These are phyloP conservation scores for Flaveria bidentis DNA, from an alignment of 129 eudicot genomes.

Conservation along the genomic window DNA sequence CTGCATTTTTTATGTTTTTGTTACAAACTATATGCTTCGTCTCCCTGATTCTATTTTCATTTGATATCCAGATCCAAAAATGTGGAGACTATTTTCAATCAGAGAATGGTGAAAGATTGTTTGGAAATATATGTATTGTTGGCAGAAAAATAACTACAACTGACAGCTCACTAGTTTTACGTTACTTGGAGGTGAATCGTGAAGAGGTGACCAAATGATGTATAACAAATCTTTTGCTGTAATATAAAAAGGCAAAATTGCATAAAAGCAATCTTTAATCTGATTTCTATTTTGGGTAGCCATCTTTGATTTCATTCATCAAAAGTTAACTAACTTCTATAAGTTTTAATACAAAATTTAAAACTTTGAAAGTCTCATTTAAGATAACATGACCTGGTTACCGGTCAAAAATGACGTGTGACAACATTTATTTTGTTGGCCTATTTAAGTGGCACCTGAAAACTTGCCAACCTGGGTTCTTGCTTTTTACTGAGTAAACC, in stretches of 20 bases:
- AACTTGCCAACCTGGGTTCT: background rate
- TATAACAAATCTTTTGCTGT: slow-evolving; percentile 6
- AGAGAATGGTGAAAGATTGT: slow-evolving; percentile 85
- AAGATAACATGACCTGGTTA: background rate
- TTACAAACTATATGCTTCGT: background rate
- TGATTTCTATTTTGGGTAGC: slow-evolving; percentile 7
- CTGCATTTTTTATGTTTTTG: background rate
- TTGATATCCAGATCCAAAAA: slow-evolving; percentile 65
- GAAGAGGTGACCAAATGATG: slow-evolving; percentile 60
- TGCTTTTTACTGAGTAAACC: background rate
- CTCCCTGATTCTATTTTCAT: background rate
- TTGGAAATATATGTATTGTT: slow-evolving; percentile 65
- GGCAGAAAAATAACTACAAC: slow-evolving; percentile 61
- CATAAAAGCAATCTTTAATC: background rate
- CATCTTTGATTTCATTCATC: slow-evolving; percentile 7
- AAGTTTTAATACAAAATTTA: background rate
- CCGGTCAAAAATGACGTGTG: background rate
- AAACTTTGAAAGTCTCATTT: background rate
- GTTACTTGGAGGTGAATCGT: slow-evolving; percentile 73
- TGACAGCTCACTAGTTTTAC: slow-evolving; percentile 63
- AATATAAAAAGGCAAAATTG: slow-evolving; percentile 19
- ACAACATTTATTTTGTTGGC: background rate
- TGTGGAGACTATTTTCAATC: slow-evolving; percentile 98
- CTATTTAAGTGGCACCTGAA: background rate
- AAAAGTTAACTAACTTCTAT: background rate